Evolutionary conservation across 2,329 filamentous ascomycete genomes (phyloP).

Genomic region (Simplicillium sp.): DNA sequence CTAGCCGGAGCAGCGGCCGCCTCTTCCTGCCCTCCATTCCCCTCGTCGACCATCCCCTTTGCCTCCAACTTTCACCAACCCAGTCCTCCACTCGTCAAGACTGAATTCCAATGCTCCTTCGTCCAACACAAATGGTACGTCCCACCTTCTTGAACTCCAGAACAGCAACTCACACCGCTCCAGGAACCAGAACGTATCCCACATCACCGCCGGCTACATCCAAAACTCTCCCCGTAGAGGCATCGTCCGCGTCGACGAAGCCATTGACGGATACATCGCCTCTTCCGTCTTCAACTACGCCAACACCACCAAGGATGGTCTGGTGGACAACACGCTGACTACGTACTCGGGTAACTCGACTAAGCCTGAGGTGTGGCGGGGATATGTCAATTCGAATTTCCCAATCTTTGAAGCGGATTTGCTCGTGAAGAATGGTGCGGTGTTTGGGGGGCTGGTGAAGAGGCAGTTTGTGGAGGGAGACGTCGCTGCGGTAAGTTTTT

Average conservation of each 20-base stretch:
- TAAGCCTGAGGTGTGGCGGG: conserved; percentile 17
- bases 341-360: conserved; percentile 11
- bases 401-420: conserved; percentile 20
- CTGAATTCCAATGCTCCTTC: conserved; percentile 21
- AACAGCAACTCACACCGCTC: not conserved
- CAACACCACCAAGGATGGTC: conserved; percentile 20
- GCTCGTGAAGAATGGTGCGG: conserved; percentile 10
- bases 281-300: conserved; percentile 24
- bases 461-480: conserved; percentile 9
- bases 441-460: conserved; percentile 6
- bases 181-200: conserved; percentile 27
- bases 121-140: conserved; percentile 30
- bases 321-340: conserved; percentile 25
- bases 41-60: conserved; percentile 16
- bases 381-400: conserved; percentile 26
- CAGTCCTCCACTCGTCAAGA: conserved; percentile 18
- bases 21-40: conserved; percentile 13
- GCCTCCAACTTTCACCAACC: conserved; percentile 22
- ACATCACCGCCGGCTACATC: conserved; percentile 25
- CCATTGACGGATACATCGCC: conserved; percentile 15
- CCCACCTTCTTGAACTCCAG: too few relatives aligned
- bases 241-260: conserved; percentile 21
- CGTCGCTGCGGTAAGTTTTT: conserved; percentile 16
- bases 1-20: too few relatives aligned
- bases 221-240: conserved; percentile 20